Percentiles rank a stretch among this genome's conserved stretches.
Evolutionary conservation across 495 filamentous ascomycete genomes (phyloP).

Genomic region (Aspergillus bertholletiae): DNA sequence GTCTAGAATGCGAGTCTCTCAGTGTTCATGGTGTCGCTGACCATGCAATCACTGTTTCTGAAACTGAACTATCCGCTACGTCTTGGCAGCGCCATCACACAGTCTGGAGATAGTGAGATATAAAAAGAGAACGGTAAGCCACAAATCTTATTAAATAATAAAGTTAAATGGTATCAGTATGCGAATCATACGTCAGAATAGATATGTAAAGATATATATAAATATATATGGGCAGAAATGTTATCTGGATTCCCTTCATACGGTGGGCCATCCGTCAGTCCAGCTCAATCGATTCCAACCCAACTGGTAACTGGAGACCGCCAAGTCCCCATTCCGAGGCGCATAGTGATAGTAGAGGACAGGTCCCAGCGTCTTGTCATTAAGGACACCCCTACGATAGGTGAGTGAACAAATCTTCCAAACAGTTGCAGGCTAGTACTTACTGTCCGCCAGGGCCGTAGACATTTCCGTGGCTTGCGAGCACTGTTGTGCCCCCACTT

Average conservation of each 20-base stretch:
- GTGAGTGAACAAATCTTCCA: neutral
- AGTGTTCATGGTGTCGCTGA: no score
- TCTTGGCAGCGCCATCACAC: neutral
- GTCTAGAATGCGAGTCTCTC: no score
- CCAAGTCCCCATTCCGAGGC: constrained; percentile 53
- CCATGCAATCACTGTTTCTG: no score
- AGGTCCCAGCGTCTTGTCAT: constrained; percentile 40
- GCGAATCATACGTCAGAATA: no score
- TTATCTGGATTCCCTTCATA: neutral
- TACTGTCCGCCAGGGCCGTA: constrained; percentile 70
- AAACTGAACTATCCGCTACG: neutral
- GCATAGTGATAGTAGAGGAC: constrained; percentile 74
- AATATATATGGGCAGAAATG: no score
- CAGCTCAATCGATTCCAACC: constrained; percentile 63
- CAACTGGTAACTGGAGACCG: constrained; percentile 50
- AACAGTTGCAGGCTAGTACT: constrained; percentile 3
- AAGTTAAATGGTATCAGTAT: neutral
- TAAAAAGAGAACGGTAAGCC: no score
- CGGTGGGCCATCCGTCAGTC: constrained; percentile 55
- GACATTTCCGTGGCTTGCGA: constrained; percentile 58
- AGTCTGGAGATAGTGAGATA: neutral
- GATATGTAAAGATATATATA: no score
- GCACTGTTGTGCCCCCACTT: constrained; percentile 61
- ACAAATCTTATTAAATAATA: no score
- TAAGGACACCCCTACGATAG: constrained; percentile 35